A percentile compares a stretch with the other conserved stretches of the same genome.
Evolutionary conservation across 345 rosid species (phyloP).

Genomic region (Populus euphratica): DNA sequence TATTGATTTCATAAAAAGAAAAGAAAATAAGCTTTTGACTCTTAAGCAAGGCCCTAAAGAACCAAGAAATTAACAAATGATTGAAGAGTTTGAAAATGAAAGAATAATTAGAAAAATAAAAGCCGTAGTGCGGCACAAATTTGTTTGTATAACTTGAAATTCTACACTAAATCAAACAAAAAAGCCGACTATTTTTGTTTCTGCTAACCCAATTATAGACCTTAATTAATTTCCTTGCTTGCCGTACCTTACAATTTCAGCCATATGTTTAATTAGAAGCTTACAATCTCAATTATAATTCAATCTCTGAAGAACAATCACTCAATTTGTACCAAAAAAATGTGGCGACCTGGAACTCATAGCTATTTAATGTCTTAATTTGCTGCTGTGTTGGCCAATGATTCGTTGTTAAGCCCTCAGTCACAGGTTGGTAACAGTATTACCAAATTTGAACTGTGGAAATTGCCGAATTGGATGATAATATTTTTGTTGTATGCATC

Average conservation of each 20-base stretch:
- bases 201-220: not conserved
- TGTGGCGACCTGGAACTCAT: not conserved
- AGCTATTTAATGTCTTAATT: too few relatives aligned
- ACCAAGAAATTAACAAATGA: too few relatives aligned
- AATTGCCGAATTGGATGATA: conserved; percentile 19
- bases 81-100: too few relatives aligned
- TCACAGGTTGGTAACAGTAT: conserved; percentile 10
- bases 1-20: too few relatives aligned
- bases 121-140: not conserved
- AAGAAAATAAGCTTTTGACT: not conserved
- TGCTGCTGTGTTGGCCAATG: conserved; percentile 4
- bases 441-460: not conserved
- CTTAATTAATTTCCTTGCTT: not conserved
- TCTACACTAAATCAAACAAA: conserved; percentile 38
- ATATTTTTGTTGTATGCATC: conserved; percentile 29
- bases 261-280: too few relatives aligned
- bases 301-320: too few relatives aligned
- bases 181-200: conserved; percentile 36
- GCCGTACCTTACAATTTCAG: too few relatives aligned
- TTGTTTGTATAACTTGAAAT: not conserved
- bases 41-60: too few relatives aligned
- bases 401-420: conserved; percentile 31
- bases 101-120: not conserved
- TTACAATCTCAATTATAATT: not conserved
- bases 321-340: not conserved